phyloP scores from a whole-genome alignment of 305 asterid species.

The Solanum hybrid region DNA sequence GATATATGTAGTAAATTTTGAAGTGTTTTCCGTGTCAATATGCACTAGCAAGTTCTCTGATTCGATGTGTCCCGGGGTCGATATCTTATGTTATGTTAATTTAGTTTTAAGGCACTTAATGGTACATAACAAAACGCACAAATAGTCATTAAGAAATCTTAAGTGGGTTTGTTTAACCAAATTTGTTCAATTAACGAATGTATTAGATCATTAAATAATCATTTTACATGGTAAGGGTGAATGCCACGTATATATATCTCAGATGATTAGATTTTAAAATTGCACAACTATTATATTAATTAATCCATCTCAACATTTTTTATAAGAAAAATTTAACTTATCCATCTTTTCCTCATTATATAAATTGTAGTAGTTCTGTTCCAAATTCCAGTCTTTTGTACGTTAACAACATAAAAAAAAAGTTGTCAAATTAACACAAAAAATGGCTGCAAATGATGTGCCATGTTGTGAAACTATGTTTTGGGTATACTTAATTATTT shows the following conservation, averaged over 20 bases:
- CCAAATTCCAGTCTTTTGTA: not conserved
- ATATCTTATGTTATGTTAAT: not conserved
- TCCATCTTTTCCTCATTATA: not conserved
- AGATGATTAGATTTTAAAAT: not conserved
- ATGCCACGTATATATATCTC: not conserved
- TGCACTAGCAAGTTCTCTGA: not conserved
- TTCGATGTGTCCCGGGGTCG: not conserved
- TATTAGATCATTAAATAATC: no score
- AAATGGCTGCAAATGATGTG: slow-evolving; percentile 85
- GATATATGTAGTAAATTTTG: not conserved
- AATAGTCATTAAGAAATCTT: not conserved
- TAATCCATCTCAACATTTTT: not conserved
- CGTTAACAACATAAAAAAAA: not conserved
- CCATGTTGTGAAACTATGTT: slow-evolving; percentile 83
- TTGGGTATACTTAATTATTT: slow-evolving; percentile 55
- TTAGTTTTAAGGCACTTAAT: not conserved
- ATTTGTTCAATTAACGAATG: not conserved
- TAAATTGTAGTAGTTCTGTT: not conserved
- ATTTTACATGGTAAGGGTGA: not conserved
- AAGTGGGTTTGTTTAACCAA: not conserved
- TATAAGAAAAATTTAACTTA: not conserved
- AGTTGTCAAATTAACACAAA: not conserved
- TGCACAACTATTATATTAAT: not conserved
- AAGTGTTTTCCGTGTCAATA: not conserved
- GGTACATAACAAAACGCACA: not conserved